phyloP scores from a whole-genome alignment of 176 grass and related monocot genomes.

The Phoenix dactylifera region DNA sequence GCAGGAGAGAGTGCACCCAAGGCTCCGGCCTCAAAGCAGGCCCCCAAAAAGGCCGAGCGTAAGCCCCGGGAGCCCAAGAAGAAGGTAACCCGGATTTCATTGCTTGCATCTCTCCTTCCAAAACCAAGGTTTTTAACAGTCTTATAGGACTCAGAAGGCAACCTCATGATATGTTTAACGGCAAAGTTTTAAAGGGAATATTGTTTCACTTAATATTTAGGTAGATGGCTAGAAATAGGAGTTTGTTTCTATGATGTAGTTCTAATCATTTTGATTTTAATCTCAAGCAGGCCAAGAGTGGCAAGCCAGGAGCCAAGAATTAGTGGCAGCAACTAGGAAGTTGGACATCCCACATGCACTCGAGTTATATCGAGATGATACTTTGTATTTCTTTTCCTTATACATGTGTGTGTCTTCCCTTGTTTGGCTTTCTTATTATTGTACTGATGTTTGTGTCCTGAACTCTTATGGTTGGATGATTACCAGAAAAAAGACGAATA shows the following conservation, averaged over 20 bases:
- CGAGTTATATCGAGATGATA: not conserved
- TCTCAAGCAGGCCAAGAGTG: constrained; percentile 40
- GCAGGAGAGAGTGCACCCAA: constrained; percentile 22
- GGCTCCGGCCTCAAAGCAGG: constrained; percentile 42
- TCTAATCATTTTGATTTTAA: constrained; percentile 3
- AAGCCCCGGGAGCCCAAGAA: constrained; percentile 71
- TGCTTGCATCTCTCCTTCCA: too few relatives aligned
- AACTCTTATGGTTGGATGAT: too few relatives aligned
- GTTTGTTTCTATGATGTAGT: not conserved
- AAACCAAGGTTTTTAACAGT: too few relatives aligned
- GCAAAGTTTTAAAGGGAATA: not conserved
- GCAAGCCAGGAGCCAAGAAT: constrained; percentile 45
- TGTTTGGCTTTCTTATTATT: too few relatives aligned
- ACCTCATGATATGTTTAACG: not conserved
- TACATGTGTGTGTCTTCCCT: too few relatives aligned
- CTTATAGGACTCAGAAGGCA: too few relatives aligned
- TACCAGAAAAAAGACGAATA: too few relatives aligned
- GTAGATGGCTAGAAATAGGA: not conserved
- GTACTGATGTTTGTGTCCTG: too few relatives aligned
- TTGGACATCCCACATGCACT: constrained; percentile 3
- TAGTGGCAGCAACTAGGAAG: constrained; percentile 13
- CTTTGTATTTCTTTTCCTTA: not conserved
- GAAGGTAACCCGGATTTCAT: constrained; percentile 33
- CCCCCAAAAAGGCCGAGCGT: constrained; percentile 62
- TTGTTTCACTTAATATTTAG: not conserved